These are phyloP conservation scores for Trichoderma guizhouense DNA, from an alignment of 2,329 filamentous ascomycete genomes.

Conservation along the genomic window DNA sequence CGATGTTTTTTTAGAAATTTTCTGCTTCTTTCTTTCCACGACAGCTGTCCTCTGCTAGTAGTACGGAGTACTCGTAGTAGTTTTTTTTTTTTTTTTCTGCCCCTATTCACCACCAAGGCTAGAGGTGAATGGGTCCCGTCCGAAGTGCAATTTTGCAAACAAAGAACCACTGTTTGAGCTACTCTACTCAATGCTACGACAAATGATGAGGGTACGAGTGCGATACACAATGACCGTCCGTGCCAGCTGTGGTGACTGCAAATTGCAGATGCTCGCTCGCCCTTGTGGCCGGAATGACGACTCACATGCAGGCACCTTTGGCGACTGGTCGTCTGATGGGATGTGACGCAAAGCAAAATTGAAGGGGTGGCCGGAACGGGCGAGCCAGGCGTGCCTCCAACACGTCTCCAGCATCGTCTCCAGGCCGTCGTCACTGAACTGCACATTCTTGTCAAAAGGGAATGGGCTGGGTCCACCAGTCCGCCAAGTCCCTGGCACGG, in stretches of 20 bases:
- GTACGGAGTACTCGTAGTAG: background rate
- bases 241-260: slow-evolving; percentile 2
- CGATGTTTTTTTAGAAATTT: slow-evolving; percentile 11
- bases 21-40: background rate
- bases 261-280: slow-evolving; percentile 7
- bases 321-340: slow-evolving; percentile 17
- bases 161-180: background rate
- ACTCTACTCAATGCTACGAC: background rate
- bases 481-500: slow-evolving; percentile 16
- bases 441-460: slow-evolving; percentile 18
- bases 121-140: background rate
- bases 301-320: slow-evolving; percentile 16
- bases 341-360: slow-evolving; percentile 18
- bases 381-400: slow-evolving; percentile 12
- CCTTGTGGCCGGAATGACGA: slow-evolving; percentile 12
- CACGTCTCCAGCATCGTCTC: slow-evolving; percentile 3
- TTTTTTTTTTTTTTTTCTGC: background rate
- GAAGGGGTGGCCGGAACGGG: slow-evolving; percentile 17
- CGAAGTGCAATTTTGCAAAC: background rate
- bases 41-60: no score
- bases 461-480: slow-evolving; percentile 16
- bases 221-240: background rate
- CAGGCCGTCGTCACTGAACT: slow-evolving; percentile 14
- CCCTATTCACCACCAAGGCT: slow-evolving; percentile 14
- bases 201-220: background rate